phyloP scores from a whole-genome alignment of 768 basidiomycete genomes.

The Leccinum aurantiacum region DNA sequence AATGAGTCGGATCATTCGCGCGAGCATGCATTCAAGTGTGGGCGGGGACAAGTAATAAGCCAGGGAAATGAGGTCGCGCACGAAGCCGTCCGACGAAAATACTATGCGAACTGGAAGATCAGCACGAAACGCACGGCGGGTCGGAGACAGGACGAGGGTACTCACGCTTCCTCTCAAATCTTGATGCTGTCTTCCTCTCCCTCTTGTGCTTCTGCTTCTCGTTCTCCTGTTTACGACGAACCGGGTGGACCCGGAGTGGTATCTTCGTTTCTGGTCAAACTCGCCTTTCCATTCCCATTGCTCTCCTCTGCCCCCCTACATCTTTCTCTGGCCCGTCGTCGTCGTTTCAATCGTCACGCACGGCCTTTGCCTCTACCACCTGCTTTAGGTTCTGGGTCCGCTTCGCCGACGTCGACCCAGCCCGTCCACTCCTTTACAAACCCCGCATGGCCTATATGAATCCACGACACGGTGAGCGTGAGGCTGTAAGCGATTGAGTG shows the following conservation, averaged over 20 bases:
- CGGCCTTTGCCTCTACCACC: constrained; percentile 9
- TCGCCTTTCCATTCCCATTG: not conserved
- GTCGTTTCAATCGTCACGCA: constrained; percentile 58
- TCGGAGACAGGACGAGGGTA: constrained; percentile 8
- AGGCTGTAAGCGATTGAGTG: constrained; percentile 13
- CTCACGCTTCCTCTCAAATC: constrained; percentile 74
- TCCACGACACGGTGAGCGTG: not conserved
- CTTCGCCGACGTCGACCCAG: not conserved
- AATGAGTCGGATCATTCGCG: constrained; percentile 31
- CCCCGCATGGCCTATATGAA: not conserved
- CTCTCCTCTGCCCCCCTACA: too few relatives aligned
- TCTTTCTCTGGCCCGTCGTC: constrained; percentile 19
- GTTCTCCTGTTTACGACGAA: not conserved
- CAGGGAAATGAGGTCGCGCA: not conserved
- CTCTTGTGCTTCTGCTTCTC: not conserved
- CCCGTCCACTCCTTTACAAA: constrained; percentile 3
- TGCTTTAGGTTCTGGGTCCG: not conserved
- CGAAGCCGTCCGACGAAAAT: not conserved
- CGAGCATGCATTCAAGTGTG: not conserved
- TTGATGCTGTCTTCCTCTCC: constrained; percentile 38
- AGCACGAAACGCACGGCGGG: constrained; percentile 6
- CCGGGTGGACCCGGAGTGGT: not conserved
- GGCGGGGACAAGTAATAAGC: not conserved
- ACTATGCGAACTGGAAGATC: constrained; percentile 10
- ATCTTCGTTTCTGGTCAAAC: not conserved